Percentiles rank a stretch among this genome's conserved stretches.
Conservation (phyloP, 257 asterid genomes). For the Solanum appendiculatum region DNA sequence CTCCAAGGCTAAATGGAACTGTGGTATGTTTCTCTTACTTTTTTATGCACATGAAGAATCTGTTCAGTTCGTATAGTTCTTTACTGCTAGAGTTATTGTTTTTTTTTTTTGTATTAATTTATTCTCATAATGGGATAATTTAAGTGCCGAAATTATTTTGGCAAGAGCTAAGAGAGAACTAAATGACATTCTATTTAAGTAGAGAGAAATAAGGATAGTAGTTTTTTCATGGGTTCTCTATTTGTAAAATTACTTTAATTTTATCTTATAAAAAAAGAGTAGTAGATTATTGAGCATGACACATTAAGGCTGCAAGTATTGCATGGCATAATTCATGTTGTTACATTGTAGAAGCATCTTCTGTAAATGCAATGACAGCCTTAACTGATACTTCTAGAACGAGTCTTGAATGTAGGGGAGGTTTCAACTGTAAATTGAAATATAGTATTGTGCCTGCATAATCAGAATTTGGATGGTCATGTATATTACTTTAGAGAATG, state of each 20-base stretch:
- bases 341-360: not conserved
- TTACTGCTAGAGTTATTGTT: not conserved
- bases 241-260: not conserved
- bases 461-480: not conserved
- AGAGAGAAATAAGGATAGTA: not conserved
- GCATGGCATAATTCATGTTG: not conserved
- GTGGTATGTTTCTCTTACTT: constrained; percentile 28
- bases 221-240: not conserved
- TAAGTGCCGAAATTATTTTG: not conserved
- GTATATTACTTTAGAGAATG: not conserved
- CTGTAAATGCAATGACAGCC: not conserved
- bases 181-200: not conserved
- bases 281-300: not conserved
- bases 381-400: not conserved
- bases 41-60: not conserved
- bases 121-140: not conserved
- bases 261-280: not conserved
- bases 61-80: not conserved
- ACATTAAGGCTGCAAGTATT: not conserved
- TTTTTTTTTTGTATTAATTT: not conserved
- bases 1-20: constrained; percentile 78
- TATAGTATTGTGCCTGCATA: not conserved
- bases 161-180: not conserved
- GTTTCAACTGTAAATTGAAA: not conserved
- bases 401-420: not conserved